phyloP scores from a whole-genome alignment of 441 rosid species.

The Aleurites moluccanus region DNA sequence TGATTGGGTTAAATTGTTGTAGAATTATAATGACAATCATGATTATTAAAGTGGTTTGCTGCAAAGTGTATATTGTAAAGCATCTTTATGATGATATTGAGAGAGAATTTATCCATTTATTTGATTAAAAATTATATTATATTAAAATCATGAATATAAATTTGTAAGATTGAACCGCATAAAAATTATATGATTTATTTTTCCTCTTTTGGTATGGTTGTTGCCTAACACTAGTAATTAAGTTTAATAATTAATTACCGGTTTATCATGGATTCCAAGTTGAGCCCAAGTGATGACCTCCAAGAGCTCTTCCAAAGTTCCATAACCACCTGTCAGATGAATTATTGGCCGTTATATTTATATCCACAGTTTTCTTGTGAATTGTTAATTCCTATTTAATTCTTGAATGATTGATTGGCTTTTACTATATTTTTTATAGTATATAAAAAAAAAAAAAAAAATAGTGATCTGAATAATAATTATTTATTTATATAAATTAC shows the following conservation, averaged over 20 bases:
- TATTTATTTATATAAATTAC: conserved; percentile 24
- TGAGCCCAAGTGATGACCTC: conserved; percentile 99
- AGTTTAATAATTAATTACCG: conserved; percentile 42
- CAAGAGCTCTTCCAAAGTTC: conserved; percentile 85
- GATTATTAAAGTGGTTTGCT: too few relatives aligned
- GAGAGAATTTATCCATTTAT: too few relatives aligned
- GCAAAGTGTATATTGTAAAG: too few relatives aligned
- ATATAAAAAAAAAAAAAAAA: not conserved
- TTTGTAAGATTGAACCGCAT: too few relatives aligned
- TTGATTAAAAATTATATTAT: too few relatives aligned
- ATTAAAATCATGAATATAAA: too few relatives aligned
- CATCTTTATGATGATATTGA: too few relatives aligned
- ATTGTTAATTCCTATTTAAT: too few relatives aligned
- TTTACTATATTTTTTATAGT: not conserved
- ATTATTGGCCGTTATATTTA: not conserved
- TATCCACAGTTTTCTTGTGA: conserved; percentile 3
- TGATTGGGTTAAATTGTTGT: too few relatives aligned
- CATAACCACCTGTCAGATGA: conserved; percentile 70
- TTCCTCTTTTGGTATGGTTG: too few relatives aligned
- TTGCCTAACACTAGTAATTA: not conserved
- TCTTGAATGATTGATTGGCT: not conserved
- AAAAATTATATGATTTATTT: too few relatives aligned
- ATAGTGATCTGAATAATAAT: not conserved
- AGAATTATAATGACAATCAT: too few relatives aligned
- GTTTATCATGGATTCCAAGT: conserved; percentile 90